Percentiles rank a stretch among this genome's conserved stretches.
Evolutionary conservation across 345 rosid genomes (phyloP).

Genomic region (Arabidopsis suecica): DNA sequence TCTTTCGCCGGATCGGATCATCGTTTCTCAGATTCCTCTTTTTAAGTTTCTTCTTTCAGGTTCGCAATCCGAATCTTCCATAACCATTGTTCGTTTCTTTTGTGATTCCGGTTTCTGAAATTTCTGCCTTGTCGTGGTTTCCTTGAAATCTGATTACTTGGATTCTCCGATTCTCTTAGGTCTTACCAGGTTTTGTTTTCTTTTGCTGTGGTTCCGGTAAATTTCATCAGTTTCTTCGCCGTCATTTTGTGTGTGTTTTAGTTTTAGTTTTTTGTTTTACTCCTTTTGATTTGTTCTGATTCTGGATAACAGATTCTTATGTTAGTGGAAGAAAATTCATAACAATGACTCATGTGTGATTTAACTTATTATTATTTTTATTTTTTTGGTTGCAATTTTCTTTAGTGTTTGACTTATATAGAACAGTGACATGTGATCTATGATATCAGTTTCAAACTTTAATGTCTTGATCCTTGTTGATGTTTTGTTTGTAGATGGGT

Average conservation of each 20-base stretch:
- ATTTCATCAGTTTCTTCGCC: conserved; percentile 16
- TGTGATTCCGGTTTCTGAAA: conserved; percentile 14
- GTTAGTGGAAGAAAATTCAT: no score
- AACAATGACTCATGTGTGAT: no score
- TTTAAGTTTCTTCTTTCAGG: conserved; percentile 1
- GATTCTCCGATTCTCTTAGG: conserved; percentile 9
- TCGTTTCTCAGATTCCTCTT: neutral
- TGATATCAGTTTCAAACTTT: neutral
- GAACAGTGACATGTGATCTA: conserved; percentile 10
- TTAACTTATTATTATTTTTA: no score
- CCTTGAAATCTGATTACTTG: neutral
- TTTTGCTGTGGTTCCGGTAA: neutral
- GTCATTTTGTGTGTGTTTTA: no score
- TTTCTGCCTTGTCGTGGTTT: neutral
- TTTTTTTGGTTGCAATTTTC: no score
- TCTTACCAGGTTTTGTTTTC: neutral
- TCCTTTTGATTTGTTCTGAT: no score
- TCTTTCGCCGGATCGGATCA: conserved; percentile 27
- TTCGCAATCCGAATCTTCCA: conserved; percentile 7
- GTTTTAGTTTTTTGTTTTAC: no score
- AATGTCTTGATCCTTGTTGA: conserved; percentile 9
- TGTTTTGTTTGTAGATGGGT: conserved; percentile 52
- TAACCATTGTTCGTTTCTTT: neutral
- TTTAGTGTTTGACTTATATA: neutral
- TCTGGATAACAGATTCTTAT: conserved; percentile 8